Base-by-base conservation (phyloP, 129 eudicot genomes). In the Calendula officinalis region DNA sequence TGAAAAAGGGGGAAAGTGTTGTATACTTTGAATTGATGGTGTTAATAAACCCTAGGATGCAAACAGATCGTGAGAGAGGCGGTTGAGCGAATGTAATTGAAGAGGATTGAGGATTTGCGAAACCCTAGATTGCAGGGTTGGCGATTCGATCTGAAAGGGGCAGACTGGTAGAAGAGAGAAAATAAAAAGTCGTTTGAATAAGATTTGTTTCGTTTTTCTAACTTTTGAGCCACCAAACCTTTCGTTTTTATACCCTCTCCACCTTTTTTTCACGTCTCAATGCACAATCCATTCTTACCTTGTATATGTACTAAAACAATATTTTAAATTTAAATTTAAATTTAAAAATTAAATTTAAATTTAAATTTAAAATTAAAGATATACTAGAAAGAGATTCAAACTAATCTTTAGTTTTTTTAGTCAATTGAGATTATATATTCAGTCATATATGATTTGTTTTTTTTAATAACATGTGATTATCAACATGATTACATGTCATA, bases 71-170 rank as follows among this genome's bases (percentile, higher is more conserved):
- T 60, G 68, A 64, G 30, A 10, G 58, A 9, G 47, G 5, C 48
- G 45, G 69, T 15, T 51, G 3, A 4, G 49, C 7, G 46, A 54
- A 14, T 42, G 68, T 36, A 27, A 63, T 54, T 32, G 52, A 51
- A 57, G 60, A 57, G 5, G 4, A 16, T 38, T 6, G 66, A 66
- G 36, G 64, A 51, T 54, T 64, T 65, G 68, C 15, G 66, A 65
- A 82, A 78, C 83, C 87, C 87, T 82, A 82, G 83, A 82, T 82
- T 81, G 69, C 70, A 76, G 80, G 75, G 66, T 22, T 30, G 69
- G 69, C 69, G 69, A 71, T 71, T 71, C 76, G 76, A 71, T 71
- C 76, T 62, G 76, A 50, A 61, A 47, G 54, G 38, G 36, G 61
- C 38, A 45, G 69, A 5, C 11, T 32, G 56, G 30, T 73, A 11